Conservation (phyloP, 768 basidiomycete genomes). For the Crepidotus variabilis region DNA sequence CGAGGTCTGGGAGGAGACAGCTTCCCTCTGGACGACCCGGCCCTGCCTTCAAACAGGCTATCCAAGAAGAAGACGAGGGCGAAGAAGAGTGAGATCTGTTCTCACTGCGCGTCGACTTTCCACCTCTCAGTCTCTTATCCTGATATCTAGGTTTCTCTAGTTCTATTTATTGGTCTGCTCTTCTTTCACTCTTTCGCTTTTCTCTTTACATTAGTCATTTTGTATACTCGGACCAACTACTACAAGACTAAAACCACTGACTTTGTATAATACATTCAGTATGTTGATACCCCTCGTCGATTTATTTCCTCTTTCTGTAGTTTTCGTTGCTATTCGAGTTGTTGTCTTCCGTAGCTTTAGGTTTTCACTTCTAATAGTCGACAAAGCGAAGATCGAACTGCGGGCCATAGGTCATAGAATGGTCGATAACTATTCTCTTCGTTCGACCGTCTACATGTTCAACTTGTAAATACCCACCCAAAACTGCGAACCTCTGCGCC, state of each 20-base stretch:
- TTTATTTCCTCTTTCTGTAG: too few species aligned
- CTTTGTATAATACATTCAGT: too few species aligned
- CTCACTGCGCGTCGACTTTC: background rate
- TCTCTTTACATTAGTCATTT: background rate
- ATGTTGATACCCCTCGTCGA: too few species aligned
- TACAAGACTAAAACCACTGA: too few species aligned
- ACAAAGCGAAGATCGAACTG: too few species aligned
- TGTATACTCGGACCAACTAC: background rate
- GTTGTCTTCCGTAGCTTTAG: too few species aligned
- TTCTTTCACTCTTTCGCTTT: background rate
- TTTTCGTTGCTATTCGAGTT: too few species aligned
- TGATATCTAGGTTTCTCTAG: background rate
- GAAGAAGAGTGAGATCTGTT: conserved; percentile 54
- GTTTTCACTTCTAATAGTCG: too few species aligned
- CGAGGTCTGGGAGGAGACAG: conserved; percentile 60
- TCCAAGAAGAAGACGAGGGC: conserved; percentile 84
- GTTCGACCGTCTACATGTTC: too few species aligned
- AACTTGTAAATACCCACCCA: conserved; percentile 55
- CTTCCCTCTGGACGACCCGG: conserved; percentile 68
- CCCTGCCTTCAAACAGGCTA: conserved; percentile 64
- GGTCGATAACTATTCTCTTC: too few species aligned
- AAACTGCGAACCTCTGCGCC: conserved; percentile 55
- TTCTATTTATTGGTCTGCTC: background rate
- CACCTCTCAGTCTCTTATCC: background rate
- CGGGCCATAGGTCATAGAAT: too few species aligned